These are phyloP conservation scores for Ophiorrhiza pumila DNA, from an alignment of 257 asterid species.

Conservation along the genomic window DNA sequence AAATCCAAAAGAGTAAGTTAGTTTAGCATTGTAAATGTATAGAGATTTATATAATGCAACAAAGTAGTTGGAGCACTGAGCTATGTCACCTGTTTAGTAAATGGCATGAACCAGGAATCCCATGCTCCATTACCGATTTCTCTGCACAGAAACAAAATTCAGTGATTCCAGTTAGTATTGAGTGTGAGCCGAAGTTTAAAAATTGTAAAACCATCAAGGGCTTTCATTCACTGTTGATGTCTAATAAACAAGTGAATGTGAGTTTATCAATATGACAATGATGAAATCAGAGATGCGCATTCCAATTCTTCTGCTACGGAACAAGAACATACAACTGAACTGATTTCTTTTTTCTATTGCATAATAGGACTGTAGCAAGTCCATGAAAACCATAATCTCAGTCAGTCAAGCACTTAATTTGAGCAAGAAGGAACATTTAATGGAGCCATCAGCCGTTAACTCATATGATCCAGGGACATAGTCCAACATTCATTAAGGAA, in stretches of 20 bases:
- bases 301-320: neutral
- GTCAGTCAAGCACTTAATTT: neutral
- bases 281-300: neutral
- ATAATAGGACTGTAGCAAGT: neutral
- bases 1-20: constrained; percentile 12
- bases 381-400: neutral
- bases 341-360: neutral
- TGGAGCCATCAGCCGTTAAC: neutral
- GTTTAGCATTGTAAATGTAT: neutral
- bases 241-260: too few relatives aligned
- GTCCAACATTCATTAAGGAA: neutral
- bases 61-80: constrained; percentile 7
- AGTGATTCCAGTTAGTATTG: neutral
- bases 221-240: too few relatives aligned
- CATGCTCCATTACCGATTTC: constrained; percentile 84
- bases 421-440: neutral
- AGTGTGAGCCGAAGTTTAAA: neutral
- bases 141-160: constrained; percentile 29
- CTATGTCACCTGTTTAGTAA: constrained; percentile 54
- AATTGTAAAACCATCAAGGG: neutral
- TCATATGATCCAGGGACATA: neutral
- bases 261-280: neutral
- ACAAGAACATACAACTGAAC: neutral
- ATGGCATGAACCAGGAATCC: constrained; percentile 91
- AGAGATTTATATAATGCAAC: neutral